Percentiles rank a stretch among this genome's conserved stretches.
phyloP scores from a whole-genome alignment of 129 eudicot genomes.

The Flaveria linearis region DNA sequence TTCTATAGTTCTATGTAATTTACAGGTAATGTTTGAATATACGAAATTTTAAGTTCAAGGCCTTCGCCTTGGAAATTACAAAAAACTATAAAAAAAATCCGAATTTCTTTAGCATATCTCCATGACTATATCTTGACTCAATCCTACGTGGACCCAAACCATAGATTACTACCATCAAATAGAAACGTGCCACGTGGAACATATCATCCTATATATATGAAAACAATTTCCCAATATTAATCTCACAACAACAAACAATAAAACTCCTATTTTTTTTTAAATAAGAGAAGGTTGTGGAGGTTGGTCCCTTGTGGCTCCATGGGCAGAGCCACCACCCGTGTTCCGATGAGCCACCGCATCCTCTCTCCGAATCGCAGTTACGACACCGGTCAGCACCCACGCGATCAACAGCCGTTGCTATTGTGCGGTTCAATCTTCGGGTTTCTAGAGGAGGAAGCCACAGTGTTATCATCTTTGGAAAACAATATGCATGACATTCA shows the following conservation, averaged over 20 bases:
- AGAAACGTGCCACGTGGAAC: slow-evolving; percentile 27
- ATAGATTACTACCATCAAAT: slow-evolving; percentile 24
- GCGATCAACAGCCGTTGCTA: slow-evolving; percentile 35
- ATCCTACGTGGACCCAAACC: slow-evolving; percentile 70
- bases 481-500: slow-evolving; percentile 16
- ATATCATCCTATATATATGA: slow-evolving; percentile 14
- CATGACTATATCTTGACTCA: slow-evolving; percentile 35
- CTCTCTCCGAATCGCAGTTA: slow-evolving; percentile 36
- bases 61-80: not conserved
- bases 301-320: not conserved
- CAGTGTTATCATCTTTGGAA: slow-evolving; percentile 9
- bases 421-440: slow-evolving; percentile 61
- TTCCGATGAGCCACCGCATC: slow-evolving; percentile 54
- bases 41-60: not conserved
- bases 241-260: not conserved
- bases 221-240: not conserved
- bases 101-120: slow-evolving; percentile 62
- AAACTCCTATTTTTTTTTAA: not conserved
- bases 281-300: not conserved
- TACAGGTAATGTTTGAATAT: no score
- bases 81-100: not conserved
- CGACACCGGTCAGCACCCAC: slow-evolving; percentile 32
- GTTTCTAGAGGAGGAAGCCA: slow-evolving; percentile 52
- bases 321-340: slow-evolving; percentile 9
- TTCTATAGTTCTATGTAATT: no score